phyloP scores from a whole-genome alignment of 345 rosid species.

The Salix udensis region DNA sequence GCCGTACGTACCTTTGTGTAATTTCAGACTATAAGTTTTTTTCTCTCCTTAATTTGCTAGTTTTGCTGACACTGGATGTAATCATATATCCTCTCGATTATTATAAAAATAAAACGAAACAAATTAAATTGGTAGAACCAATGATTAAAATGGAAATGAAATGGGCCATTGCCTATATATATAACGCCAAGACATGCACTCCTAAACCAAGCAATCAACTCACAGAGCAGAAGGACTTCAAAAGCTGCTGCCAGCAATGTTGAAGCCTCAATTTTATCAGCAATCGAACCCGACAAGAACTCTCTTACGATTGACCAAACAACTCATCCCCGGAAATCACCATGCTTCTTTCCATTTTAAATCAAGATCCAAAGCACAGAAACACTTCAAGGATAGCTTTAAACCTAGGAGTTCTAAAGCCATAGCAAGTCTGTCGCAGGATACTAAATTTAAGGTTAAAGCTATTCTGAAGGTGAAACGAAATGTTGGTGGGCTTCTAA shows the following conservation, averaged over 20 bases:
- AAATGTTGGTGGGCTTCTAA: slow-evolving; percentile 25
- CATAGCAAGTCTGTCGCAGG: neutral
- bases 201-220: neutral
- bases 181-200: neutral
- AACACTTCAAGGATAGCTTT: neutral
- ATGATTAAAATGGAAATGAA: too few species aligned
- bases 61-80: too few species aligned
- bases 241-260: slow-evolving; percentile 11
- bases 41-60: too few species aligned
- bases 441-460: slow-evolving; percentile 19
- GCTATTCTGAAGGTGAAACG: slow-evolving; percentile 33
- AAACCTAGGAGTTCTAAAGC: slow-evolving; percentile 12
- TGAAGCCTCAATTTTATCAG: slow-evolving; percentile 26
- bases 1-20: too few species aligned
- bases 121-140: too few species aligned
- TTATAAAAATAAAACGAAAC: too few species aligned
- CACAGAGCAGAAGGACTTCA: neutral
- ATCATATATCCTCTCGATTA: too few species aligned
- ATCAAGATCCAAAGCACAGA: neutral
- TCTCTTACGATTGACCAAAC: slow-evolving; percentile 19
- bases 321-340: slow-evolving; percentile 26
- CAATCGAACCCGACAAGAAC: slow-evolving; percentile 12
- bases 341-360: neutral
- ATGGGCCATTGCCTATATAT: neutral
- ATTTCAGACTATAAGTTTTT: too few species aligned